phyloP scores from a whole-genome alignment of 306 rosid genomes.

The Inga laurina region DNA sequence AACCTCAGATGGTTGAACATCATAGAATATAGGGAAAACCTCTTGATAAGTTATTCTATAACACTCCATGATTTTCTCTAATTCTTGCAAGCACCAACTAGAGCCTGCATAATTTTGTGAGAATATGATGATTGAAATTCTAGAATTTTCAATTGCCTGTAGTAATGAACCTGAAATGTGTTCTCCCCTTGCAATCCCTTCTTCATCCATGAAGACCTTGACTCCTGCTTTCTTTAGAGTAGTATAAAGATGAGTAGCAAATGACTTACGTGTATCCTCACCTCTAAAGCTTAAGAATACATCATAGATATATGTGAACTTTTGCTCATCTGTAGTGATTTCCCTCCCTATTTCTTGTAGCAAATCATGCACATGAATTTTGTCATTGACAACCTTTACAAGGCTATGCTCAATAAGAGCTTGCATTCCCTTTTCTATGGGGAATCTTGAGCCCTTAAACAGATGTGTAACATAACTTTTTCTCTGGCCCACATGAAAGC shows the following conservation, averaged over 20 bases:
- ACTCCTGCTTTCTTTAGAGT: not conserved
- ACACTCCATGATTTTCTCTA: not conserved
- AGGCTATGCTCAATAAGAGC: not conserved
- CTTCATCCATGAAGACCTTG: not conserved
- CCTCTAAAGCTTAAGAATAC: not conserved
- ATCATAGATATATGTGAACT: not conserved
- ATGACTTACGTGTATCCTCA: not conserved
- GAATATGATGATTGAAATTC: not conserved
- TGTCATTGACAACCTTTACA: not conserved
- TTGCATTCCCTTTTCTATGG: too few relatives aligned
- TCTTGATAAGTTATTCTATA: not conserved
- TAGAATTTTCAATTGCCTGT: not conserved
- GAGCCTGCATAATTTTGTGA: not conserved
- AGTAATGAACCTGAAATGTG: not conserved
- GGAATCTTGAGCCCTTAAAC: too few relatives aligned
- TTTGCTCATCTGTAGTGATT: not conserved
- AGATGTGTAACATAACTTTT: too few relatives aligned
- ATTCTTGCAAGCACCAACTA: slow-evolving; percentile 1
- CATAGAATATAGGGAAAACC: not conserved
- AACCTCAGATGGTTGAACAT: not conserved
- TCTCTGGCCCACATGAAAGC: too few relatives aligned
- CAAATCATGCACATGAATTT: not conserved
- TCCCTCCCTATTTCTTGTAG: not conserved
- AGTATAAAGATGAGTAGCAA: not conserved
- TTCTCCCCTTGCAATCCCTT: not conserved